Base-by-base conservation (phyloP, 2,329 filamentous ascomycete genomes). In the Ceratocystis destructans region DNA sequence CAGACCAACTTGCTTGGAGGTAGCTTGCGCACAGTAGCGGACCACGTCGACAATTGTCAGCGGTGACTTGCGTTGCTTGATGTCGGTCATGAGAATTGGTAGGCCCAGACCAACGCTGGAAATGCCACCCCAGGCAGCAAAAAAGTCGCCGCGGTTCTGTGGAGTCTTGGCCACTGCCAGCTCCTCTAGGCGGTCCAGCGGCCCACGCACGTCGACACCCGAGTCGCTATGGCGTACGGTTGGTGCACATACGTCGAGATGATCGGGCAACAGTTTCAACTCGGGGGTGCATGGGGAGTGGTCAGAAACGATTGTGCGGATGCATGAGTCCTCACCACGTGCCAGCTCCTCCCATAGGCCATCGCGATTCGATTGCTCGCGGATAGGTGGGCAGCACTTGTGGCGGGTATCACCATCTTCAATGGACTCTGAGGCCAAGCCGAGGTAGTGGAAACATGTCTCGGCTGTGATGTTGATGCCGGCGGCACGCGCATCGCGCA, bases 251-350 rank as follows among this genome's bases (percentile, higher is more conserved):
- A 61, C 48, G 25, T 65, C 65, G 15, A 65, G 80, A 70, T 87
- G 82, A 0, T 80, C 75, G 0, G 93, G 92, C 0, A 96, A 83
- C 20, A 96, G 83, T 76, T 99, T 99, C 65, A 99, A 82, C 73
- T 96, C 87, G 0, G 94, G 93, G 2, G 94, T 97, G 79, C 94
- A 97, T 5, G 94, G 94, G 4, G 90, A 96, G 79, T 99, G 94
- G 73, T 97, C 94, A 0, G 89, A 95, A 1, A 99, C 94, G 37
- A 99, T 83, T 0, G 94, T 97, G 73, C 86, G 83, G 75, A 99
- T 92, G 70, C 95, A 90, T 8, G 90, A 90, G 71, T 92, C 86
- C 0, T 77, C 71, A 44, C 66, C 66, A 6, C 80, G 79, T 44
- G 80, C 78, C 7, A 99, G 79, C 76, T 97, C 94, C 6, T 83